Conservation (phyloP, 768 basidiomycete species). For the Podaxis rugospora region DNA sequence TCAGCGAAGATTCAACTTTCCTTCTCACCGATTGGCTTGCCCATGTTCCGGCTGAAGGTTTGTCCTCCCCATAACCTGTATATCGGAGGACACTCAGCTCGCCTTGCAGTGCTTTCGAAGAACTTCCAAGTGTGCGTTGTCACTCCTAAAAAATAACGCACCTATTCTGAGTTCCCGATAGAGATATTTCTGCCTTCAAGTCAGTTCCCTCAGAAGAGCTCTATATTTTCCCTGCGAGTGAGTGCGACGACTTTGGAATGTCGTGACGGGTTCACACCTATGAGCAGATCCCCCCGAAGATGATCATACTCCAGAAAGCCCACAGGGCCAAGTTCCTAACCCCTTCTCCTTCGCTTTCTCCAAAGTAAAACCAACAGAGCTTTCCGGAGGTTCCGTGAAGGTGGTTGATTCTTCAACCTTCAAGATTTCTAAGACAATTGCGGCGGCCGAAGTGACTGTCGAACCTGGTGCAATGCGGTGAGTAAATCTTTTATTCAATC, state of each 20-base stretch:
- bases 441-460: constrained; percentile 54
- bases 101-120: constrained; percentile 39
- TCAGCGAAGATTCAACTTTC: constrained; percentile 52
- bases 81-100: not conserved
- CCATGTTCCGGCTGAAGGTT: constrained; percentile 48
- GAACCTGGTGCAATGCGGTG: constrained; percentile 53
- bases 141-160: not conserved
- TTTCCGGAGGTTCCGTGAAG: constrained; percentile 46
- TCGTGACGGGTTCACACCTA: not conserved
- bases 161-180: constrained; percentile 1
- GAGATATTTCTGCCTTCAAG: constrained; percentile 32
- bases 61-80: not conserved
- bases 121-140: constrained; percentile 38
- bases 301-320: constrained; percentile 27
- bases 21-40: constrained; percentile 54
- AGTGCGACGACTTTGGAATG: not conserved
- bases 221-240: constrained; percentile 50
- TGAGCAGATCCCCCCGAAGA: constrained; percentile 27
- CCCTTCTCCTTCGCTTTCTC: constrained; percentile 48
- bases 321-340: constrained; percentile 39
- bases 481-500: not conserved
- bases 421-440: constrained; percentile 45
- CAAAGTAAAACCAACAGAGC: constrained; percentile 35
- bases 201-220: constrained; percentile 41
- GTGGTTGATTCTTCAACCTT: constrained; percentile 51